Base-by-base conservation (phyloP, 805 yeast genomes). In the Saccharomycopsis capsularis region DNA sequence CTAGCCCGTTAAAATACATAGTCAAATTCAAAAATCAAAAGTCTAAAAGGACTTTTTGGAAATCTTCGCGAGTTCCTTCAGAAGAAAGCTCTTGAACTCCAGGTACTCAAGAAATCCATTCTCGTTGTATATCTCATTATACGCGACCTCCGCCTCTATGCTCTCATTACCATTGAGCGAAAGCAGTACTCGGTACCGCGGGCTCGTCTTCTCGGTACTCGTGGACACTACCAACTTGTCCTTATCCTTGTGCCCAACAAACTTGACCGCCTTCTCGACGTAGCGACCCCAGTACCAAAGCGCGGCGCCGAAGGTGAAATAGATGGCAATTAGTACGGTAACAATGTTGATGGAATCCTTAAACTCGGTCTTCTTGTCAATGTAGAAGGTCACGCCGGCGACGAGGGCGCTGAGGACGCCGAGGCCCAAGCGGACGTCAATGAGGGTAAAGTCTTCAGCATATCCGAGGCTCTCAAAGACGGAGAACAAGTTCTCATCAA, bases 301-400 rank as follows among this genome's bases (percentile, higher is more conserved):
- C 2, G 65, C 56, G 2, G 55, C 59, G 45, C 73, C 69, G 32
- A 70, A 46, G 4, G 61, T 32, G 34, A 67, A 67, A 55, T 76
- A 78, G 3, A 61, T 55, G 5, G 54, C 60, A 16, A 77, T 69
- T 19, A 68, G 56, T 0, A 58, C 57, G 9, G 61, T 63, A 0
- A 75, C 71, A 27, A 65, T 52, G 36, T 56, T 54, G 48, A 67
- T 69, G 23, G 61, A 45, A 35, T 76, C 71, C 16, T 63, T 60
- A 60, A 77, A 77, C 25, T 68, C 62, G 45, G 60, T 65, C 51
- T 74, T 69, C 60, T 77, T 78, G 50, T 78, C 84, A 24, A 71
- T 50, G 50, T 66, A 66, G 58, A 68, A 78, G 52, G 76, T 62
- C 19, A 61, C 59, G 2, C 69, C 81, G 6, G 80, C 73, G 25